Base-by-base conservation (phyloP, 495 filamentous ascomycete genomes). In the Penicillium fimorum region DNA sequence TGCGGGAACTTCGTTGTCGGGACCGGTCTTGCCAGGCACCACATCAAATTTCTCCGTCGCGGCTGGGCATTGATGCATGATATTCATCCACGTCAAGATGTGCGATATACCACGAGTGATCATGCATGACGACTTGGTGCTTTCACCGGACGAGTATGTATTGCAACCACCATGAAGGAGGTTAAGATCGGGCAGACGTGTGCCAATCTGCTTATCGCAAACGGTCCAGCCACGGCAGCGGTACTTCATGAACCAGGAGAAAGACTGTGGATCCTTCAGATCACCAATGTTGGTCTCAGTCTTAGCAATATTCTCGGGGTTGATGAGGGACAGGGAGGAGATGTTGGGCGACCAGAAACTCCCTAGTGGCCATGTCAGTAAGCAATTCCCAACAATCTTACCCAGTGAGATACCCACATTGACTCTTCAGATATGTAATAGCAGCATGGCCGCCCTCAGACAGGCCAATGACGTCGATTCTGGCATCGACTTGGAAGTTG, bases 381-480 rank as follows among this genome's bases (percentile, higher is more conserved):
- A 55, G 45, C 7, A n/a, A 54, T 30, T 9, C 2, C 22, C 3
- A 37, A 20, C 40, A 37, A 12, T 17, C 15, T 3, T 18, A 43
- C 20, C 30, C 4, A 24, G 22, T 4, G 18, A 40, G 29, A 9
- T 15, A 67, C 57, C 70, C 68, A 84, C 87, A 90, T 22, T 82
- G 68, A 2, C 69, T 46, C n/a, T 80, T 71, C 44, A 91, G 66
- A 55, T 84, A 90, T 32, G 63, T 38, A 13, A 86, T 71, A 0
- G 80, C 81, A 25, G 80, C 81, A 27, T 6, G 12, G 24, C 52
- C 52, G 12, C 80, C 80, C 35, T 87, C 82, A 0, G 81, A 80
- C 15, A 88, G 53, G 5, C 79, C 87, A 47, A 94, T 77, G 22
- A 94, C 66, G 66, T 91, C 80, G 25, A 96, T 67, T 45, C 75